phyloP scores from a whole-genome alignment of 2,329 filamentous ascomycete genomes.

The Colletotrichum orchidophilum region DNA sequence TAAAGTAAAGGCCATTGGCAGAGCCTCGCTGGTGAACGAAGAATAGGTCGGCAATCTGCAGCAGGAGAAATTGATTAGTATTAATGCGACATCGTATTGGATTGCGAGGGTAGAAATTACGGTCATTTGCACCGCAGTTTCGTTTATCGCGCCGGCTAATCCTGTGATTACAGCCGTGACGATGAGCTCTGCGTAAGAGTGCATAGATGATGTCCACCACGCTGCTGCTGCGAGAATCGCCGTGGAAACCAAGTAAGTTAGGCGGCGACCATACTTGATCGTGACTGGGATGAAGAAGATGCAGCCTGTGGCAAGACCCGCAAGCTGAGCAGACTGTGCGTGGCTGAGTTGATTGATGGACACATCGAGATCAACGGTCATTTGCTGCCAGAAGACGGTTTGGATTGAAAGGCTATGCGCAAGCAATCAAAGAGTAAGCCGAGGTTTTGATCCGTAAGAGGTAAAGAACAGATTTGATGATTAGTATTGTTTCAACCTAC shows the following conservation, averaged over 20 bases:
- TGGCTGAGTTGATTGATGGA: conserved; percentile 39
- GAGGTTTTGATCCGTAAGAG: background rate
- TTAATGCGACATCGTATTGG: background rate
- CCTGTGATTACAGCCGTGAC: conserved; percentile 40
- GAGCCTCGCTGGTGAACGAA: conserved; percentile 43
- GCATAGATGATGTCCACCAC: conserved; percentile 29
- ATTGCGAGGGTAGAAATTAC: background rate
- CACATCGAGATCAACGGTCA: conserved; percentile 42
- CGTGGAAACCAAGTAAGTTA: conserved; percentile 40
- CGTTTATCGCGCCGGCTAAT: conserved; percentile 48
- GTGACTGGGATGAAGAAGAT: conserved; percentile 46
- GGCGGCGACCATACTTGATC: conserved; percentile 46
- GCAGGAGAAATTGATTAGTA: conserved; percentile 1
- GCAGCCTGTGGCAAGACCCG: conserved; percentile 45
- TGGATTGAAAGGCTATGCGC: conserved; percentile 34
- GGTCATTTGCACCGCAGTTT: conserved; percentile 49
- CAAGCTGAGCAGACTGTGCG: conserved; percentile 40
- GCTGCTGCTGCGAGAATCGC: conserved; percentile 30
- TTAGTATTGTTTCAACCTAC: background rate
- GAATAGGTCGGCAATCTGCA: conserved; percentile 42
- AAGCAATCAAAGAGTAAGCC: background rate
- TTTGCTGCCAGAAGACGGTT: conserved; percentile 45
- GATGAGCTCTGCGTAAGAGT: conserved; percentile 25
- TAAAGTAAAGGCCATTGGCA: conserved; percentile 45
- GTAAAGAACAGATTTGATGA: background rate